Conservation (phyloP, 2,329 filamentous ascomycete species). For the Cladosporium sp. region DNA sequence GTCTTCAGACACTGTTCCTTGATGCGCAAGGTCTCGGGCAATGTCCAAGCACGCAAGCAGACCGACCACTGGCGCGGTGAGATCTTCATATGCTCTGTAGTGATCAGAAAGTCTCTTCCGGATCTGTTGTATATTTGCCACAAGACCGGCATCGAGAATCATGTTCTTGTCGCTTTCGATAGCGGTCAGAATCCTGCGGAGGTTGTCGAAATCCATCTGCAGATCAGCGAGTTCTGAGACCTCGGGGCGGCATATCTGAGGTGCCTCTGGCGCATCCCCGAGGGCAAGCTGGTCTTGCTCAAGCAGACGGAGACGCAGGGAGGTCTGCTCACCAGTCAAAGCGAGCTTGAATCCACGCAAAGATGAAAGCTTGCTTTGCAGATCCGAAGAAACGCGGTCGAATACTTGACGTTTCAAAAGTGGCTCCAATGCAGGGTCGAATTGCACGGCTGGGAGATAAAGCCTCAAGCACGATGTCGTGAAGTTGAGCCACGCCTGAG, state of each 20-base stretch:
- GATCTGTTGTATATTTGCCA: conserved; percentile 51
- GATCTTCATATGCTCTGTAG: conserved; percentile 79
- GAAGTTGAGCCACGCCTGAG: conserved; percentile 69
- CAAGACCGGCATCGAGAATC: conserved; percentile 3
- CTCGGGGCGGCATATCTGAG: conserved; percentile 67
- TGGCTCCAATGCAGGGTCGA: conserved; percentile 68
- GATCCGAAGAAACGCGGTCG: conserved; percentile 50
- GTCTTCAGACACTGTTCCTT: not conserved
- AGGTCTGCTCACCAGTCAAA: conserved; percentile 66
- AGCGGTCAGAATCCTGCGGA: conserved; percentile 21
- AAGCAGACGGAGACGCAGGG: conserved; percentile 61
- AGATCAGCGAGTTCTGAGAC: conserved; percentile 65
- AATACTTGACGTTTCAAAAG: conserved; percentile 61
- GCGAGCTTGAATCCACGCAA: conserved; percentile 62
- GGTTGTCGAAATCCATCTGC: conserved; percentile 67
- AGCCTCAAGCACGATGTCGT: conserved; percentile 70
- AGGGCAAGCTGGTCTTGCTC: conserved; percentile 59
- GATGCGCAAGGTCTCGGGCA: conserved; percentile 16
- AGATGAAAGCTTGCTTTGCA: conserved; percentile 56
- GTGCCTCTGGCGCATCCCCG: conserved; percentile 62
- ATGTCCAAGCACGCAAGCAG: conserved; percentile 69
- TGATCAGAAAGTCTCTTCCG: conserved; percentile 63
- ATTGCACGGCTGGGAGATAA: conserved; percentile 80
- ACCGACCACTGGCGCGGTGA: conserved; percentile 71
- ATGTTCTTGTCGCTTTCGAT: conserved; percentile 4